phyloP scores from a whole-genome alignment of 805 yeast genomes.

The Yamadazyma endophytica region DNA sequence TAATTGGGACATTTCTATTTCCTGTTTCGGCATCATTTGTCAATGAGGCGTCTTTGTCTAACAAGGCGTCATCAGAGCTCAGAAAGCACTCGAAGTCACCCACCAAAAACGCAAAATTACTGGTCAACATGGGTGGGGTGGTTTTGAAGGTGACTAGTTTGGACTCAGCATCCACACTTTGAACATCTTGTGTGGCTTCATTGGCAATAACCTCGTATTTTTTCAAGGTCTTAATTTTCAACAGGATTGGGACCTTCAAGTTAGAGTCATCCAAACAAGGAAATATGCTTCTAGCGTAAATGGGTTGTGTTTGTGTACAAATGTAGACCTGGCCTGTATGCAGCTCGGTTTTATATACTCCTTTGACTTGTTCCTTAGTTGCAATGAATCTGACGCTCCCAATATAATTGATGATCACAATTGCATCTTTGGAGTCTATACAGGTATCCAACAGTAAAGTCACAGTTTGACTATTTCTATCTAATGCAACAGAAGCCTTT shows the following conservation, averaged over 20 bases:
- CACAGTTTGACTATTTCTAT: neutral
- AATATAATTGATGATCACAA: slow-evolving; percentile 7
- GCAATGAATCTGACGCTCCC: slow-evolving; percentile 16
- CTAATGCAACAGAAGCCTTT: slow-evolving; percentile 2
- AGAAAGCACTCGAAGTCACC: slow-evolving; percentile 75
- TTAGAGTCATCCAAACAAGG: slow-evolving; percentile 68
- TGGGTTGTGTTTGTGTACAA: slow-evolving; percentile 73
- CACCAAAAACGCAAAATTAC: slow-evolving; percentile 62
- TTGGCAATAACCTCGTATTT: slow-evolving; percentile 52
- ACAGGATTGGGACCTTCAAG: slow-evolving; percentile 47
- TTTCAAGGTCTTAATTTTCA: slow-evolving; percentile 44
- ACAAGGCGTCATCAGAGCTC: too few relatives aligned
- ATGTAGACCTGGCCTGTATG: too few relatives aligned
- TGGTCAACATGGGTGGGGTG: slow-evolving; percentile 58
- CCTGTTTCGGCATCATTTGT: slow-evolving; percentile 26
- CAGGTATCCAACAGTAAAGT: too few relatives aligned
- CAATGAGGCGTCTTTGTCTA: too few relatives aligned
- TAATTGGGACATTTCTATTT: slow-evolving; percentile 33
- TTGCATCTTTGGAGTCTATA: slow-evolving; percentile 32
- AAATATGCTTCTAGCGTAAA: slow-evolving; percentile 55
- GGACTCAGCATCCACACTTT: slow-evolving; percentile 11
- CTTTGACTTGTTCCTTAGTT: slow-evolving; percentile 53
- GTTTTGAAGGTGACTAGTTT: slow-evolving; percentile 31
- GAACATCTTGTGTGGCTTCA: slow-evolving; percentile 27
- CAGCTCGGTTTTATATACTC: slow-evolving; percentile 68